These are phyloP conservation scores for Colletotrichum gigasporum DNA, from an alignment of 2,329 filamentous ascomycete genomes.

Conservation along the genomic window DNA sequence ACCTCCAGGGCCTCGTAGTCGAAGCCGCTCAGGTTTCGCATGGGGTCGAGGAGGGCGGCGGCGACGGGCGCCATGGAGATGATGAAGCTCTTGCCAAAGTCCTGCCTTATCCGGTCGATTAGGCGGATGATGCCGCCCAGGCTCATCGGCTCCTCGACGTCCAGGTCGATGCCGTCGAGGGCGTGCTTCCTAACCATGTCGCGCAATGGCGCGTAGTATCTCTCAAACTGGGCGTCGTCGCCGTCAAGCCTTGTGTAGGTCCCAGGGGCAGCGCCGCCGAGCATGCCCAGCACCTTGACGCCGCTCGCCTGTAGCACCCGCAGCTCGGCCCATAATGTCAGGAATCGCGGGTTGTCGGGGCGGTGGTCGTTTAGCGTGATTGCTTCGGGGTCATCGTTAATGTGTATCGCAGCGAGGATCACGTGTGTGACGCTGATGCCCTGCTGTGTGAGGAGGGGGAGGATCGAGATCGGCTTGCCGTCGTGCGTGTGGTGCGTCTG, in stretches of 20 bases:
- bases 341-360: slow-evolving; percentile 73
- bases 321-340: slow-evolving; percentile 82
- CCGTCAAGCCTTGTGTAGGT: slow-evolving; percentile 71
- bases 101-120: slow-evolving; percentile 72
- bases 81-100: slow-evolving; percentile 77
- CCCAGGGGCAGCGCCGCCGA: slow-evolving; percentile 85
- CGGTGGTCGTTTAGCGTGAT: slow-evolving; percentile 84
- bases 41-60: slow-evolving; percentile 68
- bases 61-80: slow-evolving; percentile 87
- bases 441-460: slow-evolving; percentile 59
- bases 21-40: slow-evolving; percentile 80
- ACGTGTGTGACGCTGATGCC: slow-evolving; percentile 75
- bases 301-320: slow-evolving; percentile 75
- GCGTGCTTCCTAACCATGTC: slow-evolving; percentile 68
- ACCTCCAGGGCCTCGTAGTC: slow-evolving; percentile 80
- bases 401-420: slow-evolving; percentile 86
- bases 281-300: slow-evolving; percentile 85
- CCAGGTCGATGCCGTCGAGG: slow-evolving; percentile 78
- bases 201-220: slow-evolving; percentile 76
- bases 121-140: slow-evolving; percentile 72
- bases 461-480: slow-evolving; percentile 59
- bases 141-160: slow-evolving; percentile 81
- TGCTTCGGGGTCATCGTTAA: slow-evolving; percentile 73
- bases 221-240: slow-evolving; percentile 69
- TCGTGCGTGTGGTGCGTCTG: slow-evolving; percentile 61